Evolutionary conservation across 2,329 filamentous ascomycete genomes (phyloP).

Genomic region (Colletotrichum abscissum): DNA sequence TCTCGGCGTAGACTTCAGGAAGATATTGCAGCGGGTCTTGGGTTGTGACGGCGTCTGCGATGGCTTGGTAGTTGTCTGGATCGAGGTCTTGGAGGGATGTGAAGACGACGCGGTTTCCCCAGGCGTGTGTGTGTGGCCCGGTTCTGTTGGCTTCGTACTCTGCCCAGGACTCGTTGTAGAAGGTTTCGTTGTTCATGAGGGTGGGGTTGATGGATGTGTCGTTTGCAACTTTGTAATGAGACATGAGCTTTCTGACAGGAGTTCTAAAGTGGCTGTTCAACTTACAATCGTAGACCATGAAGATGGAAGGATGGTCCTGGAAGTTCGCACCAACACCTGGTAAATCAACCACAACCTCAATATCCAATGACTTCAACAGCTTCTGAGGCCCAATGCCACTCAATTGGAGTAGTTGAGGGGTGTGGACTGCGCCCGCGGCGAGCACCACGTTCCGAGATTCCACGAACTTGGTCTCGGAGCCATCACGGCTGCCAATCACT

Average conservation of each 20-base stretch:
- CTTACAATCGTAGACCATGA: constrained; percentile 46
- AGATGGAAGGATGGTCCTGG: constrained; percentile 50
- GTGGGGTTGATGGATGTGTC: constrained; percentile 31
- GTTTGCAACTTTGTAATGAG: not conserved
- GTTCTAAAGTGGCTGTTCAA: not conserved
- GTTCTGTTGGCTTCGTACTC: constrained; percentile 39
- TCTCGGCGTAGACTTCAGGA: constrained; percentile 37
- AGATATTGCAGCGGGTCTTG: constrained; percentile 38
- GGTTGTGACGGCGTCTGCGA: constrained; percentile 27
- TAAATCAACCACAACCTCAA: constrained; percentile 64
- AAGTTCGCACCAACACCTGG: constrained; percentile 54
- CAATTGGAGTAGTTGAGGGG: constrained; percentile 67
- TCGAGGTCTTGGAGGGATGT: constrained; percentile 36
- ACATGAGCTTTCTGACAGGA: not conserved
- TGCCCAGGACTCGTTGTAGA: constrained; percentile 38
- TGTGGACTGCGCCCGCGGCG: constrained; percentile 61
- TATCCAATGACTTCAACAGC: constrained; percentile 53
- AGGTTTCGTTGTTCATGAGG: constrained; percentile 38
- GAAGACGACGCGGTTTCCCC: constrained; percentile 39
- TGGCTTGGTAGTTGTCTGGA: constrained; percentile 2
- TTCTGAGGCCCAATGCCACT: constrained; percentile 63
- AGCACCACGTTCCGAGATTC: constrained; percentile 44
- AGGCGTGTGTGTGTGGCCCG: constrained; percentile 40
- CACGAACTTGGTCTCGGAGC: constrained; percentile 27
- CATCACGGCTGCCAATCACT: constrained; percentile 26